Evolutionary conservation across 306 rosid genomes (phyloP).

Genomic region (Abrus precatorius): DNA sequence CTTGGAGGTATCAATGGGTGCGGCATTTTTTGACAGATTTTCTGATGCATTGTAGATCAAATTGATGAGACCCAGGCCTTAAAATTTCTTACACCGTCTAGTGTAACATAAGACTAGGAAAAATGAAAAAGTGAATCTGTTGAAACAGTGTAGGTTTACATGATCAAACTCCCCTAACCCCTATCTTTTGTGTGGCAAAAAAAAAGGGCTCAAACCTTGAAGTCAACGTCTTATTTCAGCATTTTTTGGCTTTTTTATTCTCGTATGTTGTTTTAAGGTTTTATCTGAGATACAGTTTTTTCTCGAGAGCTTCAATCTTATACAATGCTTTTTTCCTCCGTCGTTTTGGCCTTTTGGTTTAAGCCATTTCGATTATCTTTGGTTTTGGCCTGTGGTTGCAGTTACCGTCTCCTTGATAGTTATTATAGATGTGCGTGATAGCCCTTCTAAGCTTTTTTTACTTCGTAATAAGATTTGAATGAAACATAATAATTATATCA

Average conservation of each 20-base stretch:
- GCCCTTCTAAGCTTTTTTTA: neutral
- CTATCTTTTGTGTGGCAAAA: neutral
- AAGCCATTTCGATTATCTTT: conserved; percentile 23
- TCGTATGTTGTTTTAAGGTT: neutral
- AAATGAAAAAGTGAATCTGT: neutral
- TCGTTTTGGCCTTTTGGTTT: conserved; percentile 8
- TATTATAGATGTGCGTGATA: neutral
- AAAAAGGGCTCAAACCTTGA: neutral
- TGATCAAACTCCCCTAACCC: neutral
- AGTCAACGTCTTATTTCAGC: neutral
- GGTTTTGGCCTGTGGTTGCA: neutral
- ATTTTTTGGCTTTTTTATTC: neutral
- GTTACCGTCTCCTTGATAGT: neutral
- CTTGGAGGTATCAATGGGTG: conserved; percentile 30
- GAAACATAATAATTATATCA: neutral
- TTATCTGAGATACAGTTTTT: neutral
- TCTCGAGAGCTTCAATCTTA: neutral
- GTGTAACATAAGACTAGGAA: neutral
- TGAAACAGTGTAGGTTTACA: conserved; percentile 16
- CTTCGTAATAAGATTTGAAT: conserved; percentile 3
- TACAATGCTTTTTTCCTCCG: neutral
- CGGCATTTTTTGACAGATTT: conserved; percentile 13
- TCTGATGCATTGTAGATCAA: conserved; percentile 24
- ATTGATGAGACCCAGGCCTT: conserved; percentile 28
- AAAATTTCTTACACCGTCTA: neutral